Conservation (phyloP, 208 protist genomes). For the Wallacemonas sp. region DNA sequence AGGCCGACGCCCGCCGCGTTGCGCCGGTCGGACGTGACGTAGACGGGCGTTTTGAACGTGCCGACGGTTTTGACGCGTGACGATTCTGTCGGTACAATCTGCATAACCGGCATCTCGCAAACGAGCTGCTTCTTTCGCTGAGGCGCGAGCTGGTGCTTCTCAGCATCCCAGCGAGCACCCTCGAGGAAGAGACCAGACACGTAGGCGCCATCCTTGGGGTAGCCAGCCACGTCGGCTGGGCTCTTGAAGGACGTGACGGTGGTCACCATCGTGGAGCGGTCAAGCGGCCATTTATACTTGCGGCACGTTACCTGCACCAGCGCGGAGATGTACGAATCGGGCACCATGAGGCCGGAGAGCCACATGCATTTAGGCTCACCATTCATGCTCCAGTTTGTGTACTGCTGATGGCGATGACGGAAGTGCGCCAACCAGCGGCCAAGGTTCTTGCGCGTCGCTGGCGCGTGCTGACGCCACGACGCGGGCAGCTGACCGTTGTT, state of each 20-base stretch:
- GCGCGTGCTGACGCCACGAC: constrained; percentile 93
- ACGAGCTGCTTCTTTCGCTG: constrained; percentile 97
- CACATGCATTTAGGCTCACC: constrained; percentile 98
- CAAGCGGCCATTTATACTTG: constrained; percentile 97
- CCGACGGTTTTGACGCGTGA: constrained; percentile 94
- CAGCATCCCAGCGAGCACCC: constrained; percentile 96
- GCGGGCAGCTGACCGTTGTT: constrained; percentile 95
- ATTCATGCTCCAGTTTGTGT: constrained; percentile 92
- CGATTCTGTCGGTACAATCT: constrained; percentile 97
- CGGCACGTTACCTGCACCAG: constrained; percentile 98
- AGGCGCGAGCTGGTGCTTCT: constrained; percentile 68
- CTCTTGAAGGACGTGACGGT: constrained; percentile 87
- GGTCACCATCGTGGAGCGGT: constrained; percentile 96
- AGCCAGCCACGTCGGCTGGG: constrained; percentile 69
- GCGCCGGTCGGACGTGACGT: constrained; percentile 96
- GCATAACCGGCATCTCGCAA: constrained; percentile 96
- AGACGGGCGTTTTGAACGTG: constrained; percentile 98
- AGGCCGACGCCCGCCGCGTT: constrained; percentile 98
- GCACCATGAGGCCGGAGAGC: constrained; percentile 98
- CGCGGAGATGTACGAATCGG: constrained; percentile 98
- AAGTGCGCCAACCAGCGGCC: constrained; percentile 97
- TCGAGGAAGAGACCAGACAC: constrained; percentile 97
- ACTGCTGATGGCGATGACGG: constrained; percentile 92
- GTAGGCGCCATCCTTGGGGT: constrained; percentile 95
- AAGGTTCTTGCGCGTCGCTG: constrained; percentile 96